Evolutionary conservation across 805 yeast genomes (phyloP).

Genomic region (Candida parachauliodes): DNA sequence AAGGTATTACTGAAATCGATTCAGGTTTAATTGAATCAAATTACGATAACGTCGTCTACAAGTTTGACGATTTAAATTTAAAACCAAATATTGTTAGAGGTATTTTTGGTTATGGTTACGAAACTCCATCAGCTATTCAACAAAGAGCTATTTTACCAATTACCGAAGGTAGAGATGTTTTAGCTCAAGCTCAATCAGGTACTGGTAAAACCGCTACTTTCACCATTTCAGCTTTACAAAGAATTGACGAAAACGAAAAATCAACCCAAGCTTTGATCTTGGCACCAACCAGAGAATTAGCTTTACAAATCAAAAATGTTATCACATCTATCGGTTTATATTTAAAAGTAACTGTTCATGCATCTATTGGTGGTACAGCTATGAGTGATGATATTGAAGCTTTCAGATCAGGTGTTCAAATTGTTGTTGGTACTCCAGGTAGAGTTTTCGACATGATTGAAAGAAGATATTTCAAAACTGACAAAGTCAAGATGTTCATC

Average conservation of each 20-base stretch:
- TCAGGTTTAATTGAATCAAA: conserved; percentile 84
- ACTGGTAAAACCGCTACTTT: conserved; percentile 91
- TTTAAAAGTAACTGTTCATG: conserved; percentile 89
- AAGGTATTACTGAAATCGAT: conserved; percentile 78
- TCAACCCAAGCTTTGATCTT: conserved; percentile 89
- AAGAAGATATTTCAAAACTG: conserved; percentile 78
- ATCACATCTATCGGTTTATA: conserved; percentile 85
- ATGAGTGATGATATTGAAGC: conserved; percentile 84
- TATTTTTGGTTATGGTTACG: conserved; percentile 78
- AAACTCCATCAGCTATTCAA: conserved; percentile 79
- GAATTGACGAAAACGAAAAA: conserved; percentile 67
- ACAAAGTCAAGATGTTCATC: conserved; percentile 87
- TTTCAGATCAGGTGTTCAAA: conserved; percentile 81
- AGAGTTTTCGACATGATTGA: conserved; percentile 95
- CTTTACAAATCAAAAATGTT: conserved; percentile 92
- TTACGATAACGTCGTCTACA: conserved; percentile 81
- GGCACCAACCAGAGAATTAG: conserved; percentile 97
- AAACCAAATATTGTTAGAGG: conserved; percentile 75
- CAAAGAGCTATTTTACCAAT: conserved; percentile 77
- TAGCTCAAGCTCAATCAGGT: conserved; percentile 89
- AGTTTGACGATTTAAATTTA: conserved; percentile 72
- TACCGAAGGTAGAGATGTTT: conserved; percentile 64
- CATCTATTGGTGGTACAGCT: conserved; percentile 96
- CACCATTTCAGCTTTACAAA: conserved; percentile 69
- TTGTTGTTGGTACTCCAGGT: conserved; percentile 98